These are phyloP conservation scores for Pseudogymnoascus sp. DNA, from an alignment of 2,329 filamentous ascomycete species.

Conservation along the genomic window DNA sequence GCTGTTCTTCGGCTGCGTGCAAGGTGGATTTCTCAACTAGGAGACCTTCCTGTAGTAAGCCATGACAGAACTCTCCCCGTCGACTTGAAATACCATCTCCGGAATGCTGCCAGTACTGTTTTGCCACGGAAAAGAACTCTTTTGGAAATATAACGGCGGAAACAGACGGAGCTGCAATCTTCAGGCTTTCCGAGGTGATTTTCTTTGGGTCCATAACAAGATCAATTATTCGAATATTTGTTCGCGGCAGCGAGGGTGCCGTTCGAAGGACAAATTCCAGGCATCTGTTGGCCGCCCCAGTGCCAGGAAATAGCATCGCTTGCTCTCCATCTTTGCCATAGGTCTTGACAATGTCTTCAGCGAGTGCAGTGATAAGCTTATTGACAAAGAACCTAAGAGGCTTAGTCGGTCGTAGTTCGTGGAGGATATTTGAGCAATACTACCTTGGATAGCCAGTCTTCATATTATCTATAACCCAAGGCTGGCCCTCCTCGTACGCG, in stretches of 20 bases:
- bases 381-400: conserved; percentile 77
- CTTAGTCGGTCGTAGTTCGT: conserved; percentile 9
- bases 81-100: conserved; percentile 89
- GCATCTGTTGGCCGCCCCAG: conserved; percentile 62
- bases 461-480: conserved; percentile 81
- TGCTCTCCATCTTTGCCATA: conserved; percentile 54
- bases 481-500: conserved; percentile 85
- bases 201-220: conserved; percentile 53
- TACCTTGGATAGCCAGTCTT: conserved; percentile 83
- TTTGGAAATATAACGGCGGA: conserved; percentile 65
- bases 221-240: conserved; percentile 48
- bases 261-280: conserved; percentile 60
- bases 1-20: conserved; percentile 17
- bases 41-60: conserved; percentile 61
- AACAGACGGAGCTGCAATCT: conserved; percentile 49
- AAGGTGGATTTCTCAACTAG: conserved; percentile 40
- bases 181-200: conserved; percentile 42
- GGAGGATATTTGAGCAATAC: conserved; percentile 21
- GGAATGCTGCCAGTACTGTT: conserved; percentile 94
- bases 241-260: conserved; percentile 41
- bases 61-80: conserved; percentile 79
- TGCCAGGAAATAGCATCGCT: conserved; percentile 77
- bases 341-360: conserved; percentile 54
- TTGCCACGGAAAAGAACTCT: conserved; percentile 63
- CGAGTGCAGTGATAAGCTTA: conserved; percentile 68